phyloP scores from a whole-genome alignment of 2,329 filamentous ascomycete genomes.

The Colletotrichum gloeosporioides region DNA sequence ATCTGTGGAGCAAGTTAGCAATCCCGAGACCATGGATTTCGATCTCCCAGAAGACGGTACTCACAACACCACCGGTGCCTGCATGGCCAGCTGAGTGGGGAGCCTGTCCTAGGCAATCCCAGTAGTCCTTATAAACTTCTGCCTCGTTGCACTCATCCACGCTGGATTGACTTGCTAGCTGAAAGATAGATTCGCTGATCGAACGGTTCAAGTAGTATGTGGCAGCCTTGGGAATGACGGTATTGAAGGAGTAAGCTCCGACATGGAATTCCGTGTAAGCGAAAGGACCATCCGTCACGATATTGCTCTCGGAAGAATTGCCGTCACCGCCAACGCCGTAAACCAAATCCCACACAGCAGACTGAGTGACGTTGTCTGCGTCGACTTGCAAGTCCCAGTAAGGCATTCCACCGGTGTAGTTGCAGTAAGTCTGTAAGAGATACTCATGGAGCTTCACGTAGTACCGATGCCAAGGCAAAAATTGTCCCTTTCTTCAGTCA shows the following conservation, averaged over 20 bases:
- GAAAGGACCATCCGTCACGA: background rate
- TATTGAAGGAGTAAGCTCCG: background rate
- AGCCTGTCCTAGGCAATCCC: background rate
- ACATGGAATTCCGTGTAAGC: background rate
- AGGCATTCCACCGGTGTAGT: background rate
- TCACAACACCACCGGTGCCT: background rate
- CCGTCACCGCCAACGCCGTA: background rate
- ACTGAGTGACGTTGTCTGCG: background rate
- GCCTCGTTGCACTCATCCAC: background rate
- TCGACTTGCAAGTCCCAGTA: background rate
- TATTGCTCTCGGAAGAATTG: background rate
- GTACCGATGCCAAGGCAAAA: background rate
- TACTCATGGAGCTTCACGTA: background rate
- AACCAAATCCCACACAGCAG: background rate
- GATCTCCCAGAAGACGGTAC: background rate
- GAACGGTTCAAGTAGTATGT: background rate
- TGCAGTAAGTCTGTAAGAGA: background rate
- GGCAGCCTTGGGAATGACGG: background rate
- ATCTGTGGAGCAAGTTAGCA: background rate
- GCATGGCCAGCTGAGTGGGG: background rate
- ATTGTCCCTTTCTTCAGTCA: background rate
- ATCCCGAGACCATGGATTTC: background rate
- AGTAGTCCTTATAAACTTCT: background rate
- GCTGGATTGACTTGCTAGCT: background rate
- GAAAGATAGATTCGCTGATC: background rate